Evolutionary conservation across 2,329 filamentous ascomycete species (phyloP).

Genomic region (Monosporascus ibericus): DNA sequence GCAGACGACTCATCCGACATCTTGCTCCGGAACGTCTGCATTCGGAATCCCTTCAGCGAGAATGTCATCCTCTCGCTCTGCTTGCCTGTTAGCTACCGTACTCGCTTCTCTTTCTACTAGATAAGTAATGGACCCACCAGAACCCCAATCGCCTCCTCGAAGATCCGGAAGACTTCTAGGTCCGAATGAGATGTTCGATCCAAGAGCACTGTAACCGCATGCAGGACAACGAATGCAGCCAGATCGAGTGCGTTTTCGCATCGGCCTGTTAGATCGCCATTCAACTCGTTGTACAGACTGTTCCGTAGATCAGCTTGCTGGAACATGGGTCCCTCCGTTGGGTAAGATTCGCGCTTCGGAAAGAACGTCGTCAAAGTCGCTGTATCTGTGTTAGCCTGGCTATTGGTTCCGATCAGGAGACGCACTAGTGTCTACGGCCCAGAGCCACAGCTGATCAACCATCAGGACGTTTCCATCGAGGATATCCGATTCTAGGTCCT

Average conservation of each 20-base stretch:
- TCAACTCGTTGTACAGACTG: slow-evolving; percentile 60
- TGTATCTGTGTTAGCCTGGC: slow-evolving; percentile 13
- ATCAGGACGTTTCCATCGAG: slow-evolving; percentile 56
- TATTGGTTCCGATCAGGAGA: not conserved
- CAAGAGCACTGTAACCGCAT: slow-evolving; percentile 56
- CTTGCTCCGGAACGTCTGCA: slow-evolving; percentile 46
- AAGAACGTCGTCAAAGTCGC: slow-evolving; percentile 50
- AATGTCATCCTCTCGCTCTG: slow-evolving; percentile 57
- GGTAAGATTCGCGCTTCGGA: slow-evolving; percentile 46
- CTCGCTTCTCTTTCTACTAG: too few relatives aligned
- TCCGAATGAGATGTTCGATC: slow-evolving; percentile 55
- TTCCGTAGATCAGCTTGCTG: slow-evolving; percentile 57
- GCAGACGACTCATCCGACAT: slow-evolving; percentile 31
- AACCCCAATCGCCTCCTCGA: slow-evolving; percentile 60
- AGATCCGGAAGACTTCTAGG: slow-evolving; percentile 58
- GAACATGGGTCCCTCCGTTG: slow-evolving; percentile 48
- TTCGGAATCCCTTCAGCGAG: slow-evolving; percentile 56
- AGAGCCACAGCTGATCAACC: slow-evolving; percentile 62
- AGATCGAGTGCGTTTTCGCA: slow-evolving; percentile 58
- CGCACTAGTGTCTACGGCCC: slow-evolving; percentile 49
- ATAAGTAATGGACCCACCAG: slow-evolving; percentile 33
- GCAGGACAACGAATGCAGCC: slow-evolving; percentile 54
- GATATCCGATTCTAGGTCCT: slow-evolving; percentile 28
- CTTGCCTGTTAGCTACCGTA: too few relatives aligned
- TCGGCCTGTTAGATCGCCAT: slow-evolving; percentile 55